A percentile compares a stretch with the other conserved stretches of the same genome.
Evolutionary conservation across 305 asterid species (phyloP).

Genomic region (Fraxinus angustifolia): DNA sequence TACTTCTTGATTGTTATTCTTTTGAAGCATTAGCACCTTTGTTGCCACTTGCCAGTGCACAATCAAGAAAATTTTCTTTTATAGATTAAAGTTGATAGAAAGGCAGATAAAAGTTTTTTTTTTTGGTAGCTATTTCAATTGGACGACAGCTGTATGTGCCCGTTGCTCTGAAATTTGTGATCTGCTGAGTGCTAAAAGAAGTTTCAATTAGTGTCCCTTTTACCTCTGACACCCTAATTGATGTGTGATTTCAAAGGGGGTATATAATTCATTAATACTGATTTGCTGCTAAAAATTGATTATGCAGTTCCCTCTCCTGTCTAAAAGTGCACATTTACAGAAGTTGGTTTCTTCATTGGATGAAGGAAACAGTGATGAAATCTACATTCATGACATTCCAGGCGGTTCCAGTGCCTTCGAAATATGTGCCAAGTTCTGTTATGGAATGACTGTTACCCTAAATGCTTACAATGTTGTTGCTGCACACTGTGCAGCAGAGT

Average conservation of each 20-base stretch:
- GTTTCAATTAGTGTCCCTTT: background rate
- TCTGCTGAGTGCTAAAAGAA: background rate
- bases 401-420: slow-evolving; percentile 4
- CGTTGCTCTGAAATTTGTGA: background rate
- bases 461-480: slow-evolving; percentile 10
- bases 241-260: background rate
- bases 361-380: background rate
- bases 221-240: background rate
- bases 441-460: slow-evolving; percentile 2
- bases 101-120: background rate
- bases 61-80: background rate
- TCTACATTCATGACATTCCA: slow-evolving; percentile 4
- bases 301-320: slow-evolving; percentile 11
- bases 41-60: background rate
- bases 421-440: background rate
- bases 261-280: background rate
- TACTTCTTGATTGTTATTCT: background rate
- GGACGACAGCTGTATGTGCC: background rate
- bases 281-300: background rate
- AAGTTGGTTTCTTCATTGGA: background rate
- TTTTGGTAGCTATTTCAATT: background rate
- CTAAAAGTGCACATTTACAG: background rate
- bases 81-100: background rate
- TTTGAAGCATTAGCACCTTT: background rate
- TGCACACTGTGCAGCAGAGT: slow-evolving; percentile 14